Evolutionary conservation across 495 filamentous ascomycete species (phyloP), one percentile per base, ranked within the genome.

Genomic region (Symbiotaphrina buchneri): DNA sequence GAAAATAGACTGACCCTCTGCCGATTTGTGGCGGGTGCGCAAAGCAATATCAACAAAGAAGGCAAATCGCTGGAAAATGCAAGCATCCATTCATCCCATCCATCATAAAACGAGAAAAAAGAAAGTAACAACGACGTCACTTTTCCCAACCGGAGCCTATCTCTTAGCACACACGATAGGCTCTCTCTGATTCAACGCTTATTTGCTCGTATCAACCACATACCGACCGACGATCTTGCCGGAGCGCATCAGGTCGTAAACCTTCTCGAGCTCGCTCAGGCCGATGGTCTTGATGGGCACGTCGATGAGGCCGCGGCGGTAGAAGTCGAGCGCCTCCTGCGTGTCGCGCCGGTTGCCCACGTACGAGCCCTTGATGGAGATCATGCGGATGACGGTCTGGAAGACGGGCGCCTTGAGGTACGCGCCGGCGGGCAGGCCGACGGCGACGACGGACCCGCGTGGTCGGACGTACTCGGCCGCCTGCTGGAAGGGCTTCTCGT

Each of bases 401-500:
- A 92, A 87, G 16, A 93, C 82, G 6, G 78, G 74, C 3, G 83
- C 84, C 35, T 65, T 64, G 28, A 92, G 60, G 46, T 56, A 78
- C 2, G 84, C 84, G 27, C 63, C 54, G 1, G 77, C 73, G 0
- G 84, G 84, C 7, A 93, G 52, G 34, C 84, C 85, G 38, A 95
- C 85, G 40, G 74, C 78, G 30, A 93, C 63, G 36, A 92, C 68
- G 13, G 65, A 58, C 18, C 84, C 83, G 10, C 71, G 66, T 28
- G 77, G 68, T 26, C 83, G 71, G 20, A 87, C 70, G 48, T 91
- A 91, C 47, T 74, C 71, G 22, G 73, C 64, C 6, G 84, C 84
- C 51, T 94, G 84, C 53, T 92, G 81, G 68, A 93, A 93, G 14
- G 84, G 84, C 54, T 74, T 78, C 57, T 93, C 84, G 34, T 58